phyloP scores from a whole-genome alignment of 2,329 filamentous ascomycete genomes.

The Emmonsia crescens region DNA sequence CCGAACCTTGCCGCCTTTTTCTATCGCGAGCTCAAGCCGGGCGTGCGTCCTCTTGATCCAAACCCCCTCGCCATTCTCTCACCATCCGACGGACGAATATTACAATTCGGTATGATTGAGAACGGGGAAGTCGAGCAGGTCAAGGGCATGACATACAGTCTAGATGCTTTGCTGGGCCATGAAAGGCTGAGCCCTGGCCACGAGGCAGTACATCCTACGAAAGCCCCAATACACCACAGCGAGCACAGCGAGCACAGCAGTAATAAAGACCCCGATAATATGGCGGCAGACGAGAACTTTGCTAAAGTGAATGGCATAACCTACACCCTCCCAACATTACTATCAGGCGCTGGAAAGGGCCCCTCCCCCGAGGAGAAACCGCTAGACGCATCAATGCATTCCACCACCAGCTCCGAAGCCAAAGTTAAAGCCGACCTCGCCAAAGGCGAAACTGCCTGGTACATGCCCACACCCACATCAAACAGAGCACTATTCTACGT shows the following conservation, averaged over 20 bases:
- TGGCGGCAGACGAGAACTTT: slow-evolving; percentile 82
- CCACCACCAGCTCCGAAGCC: slow-evolving; percentile 62
- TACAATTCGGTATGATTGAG: slow-evolving; percentile 87
- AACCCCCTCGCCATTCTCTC: slow-evolving; percentile 71
- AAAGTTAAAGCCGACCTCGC: slow-evolving; percentile 79
- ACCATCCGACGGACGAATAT: slow-evolving; percentile 78
- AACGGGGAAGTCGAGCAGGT: slow-evolving; percentile 95
- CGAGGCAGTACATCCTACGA: slow-evolving; percentile 24
- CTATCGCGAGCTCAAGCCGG: slow-evolving; percentile 87
- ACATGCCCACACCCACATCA: slow-evolving; percentile 51
- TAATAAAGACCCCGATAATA: slow-evolving; percentile 47
- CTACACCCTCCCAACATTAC: slow-evolving; percentile 78
- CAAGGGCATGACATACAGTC: slow-evolving; percentile 94
- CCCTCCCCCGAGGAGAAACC: slow-evolving; percentile 41
- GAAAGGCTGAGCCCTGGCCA: slow-evolving; percentile 38
- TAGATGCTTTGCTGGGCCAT: slow-evolving; percentile 78
- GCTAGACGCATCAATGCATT: slow-evolving; percentile 60
- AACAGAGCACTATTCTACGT: slow-evolving; percentile 73
- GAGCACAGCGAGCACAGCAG: slow-evolving; percentile 23
- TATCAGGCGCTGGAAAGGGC: slow-evolving; percentile 55
- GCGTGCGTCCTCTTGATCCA: slow-evolving; percentile 71
- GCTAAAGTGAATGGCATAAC: slow-evolving; percentile 89
- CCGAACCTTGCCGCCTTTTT: slow-evolving; percentile 95
- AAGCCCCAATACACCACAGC: slow-evolving; percentile 25
- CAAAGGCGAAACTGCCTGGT: slow-evolving; percentile 57